Evolutionary conservation across 2,329 filamentous ascomycete species (phyloP).

Genomic region (Pseudopithomyces maydicus): DNA sequence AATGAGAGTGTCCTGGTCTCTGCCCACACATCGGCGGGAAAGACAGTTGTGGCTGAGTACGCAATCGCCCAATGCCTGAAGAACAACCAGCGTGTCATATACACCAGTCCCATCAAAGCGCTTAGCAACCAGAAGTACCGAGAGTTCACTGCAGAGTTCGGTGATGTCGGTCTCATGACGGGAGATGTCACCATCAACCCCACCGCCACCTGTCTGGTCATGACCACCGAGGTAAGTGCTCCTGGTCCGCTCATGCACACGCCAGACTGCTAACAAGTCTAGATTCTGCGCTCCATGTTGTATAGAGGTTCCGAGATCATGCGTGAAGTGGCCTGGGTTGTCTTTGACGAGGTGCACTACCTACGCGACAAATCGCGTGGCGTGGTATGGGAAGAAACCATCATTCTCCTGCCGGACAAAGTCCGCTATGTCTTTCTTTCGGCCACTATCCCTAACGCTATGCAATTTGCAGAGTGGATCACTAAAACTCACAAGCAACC

Average conservation of each 20-base stretch:
- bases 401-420: conserved; percentile 96
- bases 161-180: conserved; percentile 97
- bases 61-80: conserved; percentile 97
- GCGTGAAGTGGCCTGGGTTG: conserved; percentile 97
- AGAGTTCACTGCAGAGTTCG: conserved; percentile 94
- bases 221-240: conserved; percentile 80
- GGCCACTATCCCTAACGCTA: conserved; percentile 96
- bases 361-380: conserved; percentile 92
- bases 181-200: conserved; percentile 99
- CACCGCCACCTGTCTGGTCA: conserved; percentile 94
- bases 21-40: conserved; percentile 95
- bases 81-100: conserved; percentile 97
- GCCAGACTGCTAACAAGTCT: conserved; percentile 19
- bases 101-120: conserved; percentile 98
- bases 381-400: conserved; percentile 99
- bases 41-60: conserved; percentile 98
- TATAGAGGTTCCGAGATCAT: conserved; percentile 99
- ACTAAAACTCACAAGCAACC: conserved; percentile 97
- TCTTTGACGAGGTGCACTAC: conserved; percentile 99
- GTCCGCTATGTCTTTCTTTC: conserved; percentile 98
- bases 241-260: background rate
- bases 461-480: conserved; percentile 99
- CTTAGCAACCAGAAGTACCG: conserved; percentile 98
- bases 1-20: conserved; percentile 97
- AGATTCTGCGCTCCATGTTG: conserved; percentile 96